phyloP scores from a whole-genome alignment of 2,329 filamentous ascomycete species.

The Huntiella abstrusa region DNA sequence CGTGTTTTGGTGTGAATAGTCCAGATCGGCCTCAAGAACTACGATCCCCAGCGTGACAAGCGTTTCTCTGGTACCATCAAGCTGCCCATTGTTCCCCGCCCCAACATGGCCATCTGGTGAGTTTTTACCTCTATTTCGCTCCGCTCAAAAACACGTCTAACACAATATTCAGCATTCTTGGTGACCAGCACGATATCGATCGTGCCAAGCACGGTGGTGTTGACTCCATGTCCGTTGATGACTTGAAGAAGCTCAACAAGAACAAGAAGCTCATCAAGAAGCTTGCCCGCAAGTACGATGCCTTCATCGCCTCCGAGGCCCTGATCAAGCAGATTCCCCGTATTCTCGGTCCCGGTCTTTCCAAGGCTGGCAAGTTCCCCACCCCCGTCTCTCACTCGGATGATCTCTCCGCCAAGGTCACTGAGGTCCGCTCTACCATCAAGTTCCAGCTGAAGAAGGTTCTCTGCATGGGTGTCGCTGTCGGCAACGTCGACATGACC shows the following conservation, averaged over 20 bases:
- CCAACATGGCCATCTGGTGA: constrained; percentile 66
- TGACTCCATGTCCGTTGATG: constrained; percentile 94
- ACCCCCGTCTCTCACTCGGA: constrained; percentile 94
- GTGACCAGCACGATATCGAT: constrained; percentile 90
- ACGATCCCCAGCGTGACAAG: constrained; percentile 99
- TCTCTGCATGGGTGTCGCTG: constrained; percentile 97
- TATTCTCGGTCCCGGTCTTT: constrained; percentile 96
- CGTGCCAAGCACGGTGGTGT: constrained; percentile 98
- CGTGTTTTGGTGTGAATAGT: constrained; percentile 17
- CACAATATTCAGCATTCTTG: constrained; percentile 30
- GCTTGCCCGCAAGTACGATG: constrained; percentile 99
- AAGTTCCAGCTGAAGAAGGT: constrained; percentile 99
- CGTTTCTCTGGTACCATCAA: constrained; percentile 99
- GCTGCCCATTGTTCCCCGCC: constrained; percentile 79
- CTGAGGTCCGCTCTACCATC: constrained; percentile 99
- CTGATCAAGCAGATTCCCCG: constrained; percentile 99
- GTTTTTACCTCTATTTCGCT: constrained; percentile 2
- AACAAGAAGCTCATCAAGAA: constrained; percentile 99
- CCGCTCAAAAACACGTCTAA: neutral
- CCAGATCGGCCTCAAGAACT: constrained; percentile 94
- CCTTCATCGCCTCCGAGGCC: constrained; percentile 90
- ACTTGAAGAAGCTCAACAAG: constrained; percentile 99
- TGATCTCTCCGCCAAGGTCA: constrained; percentile 87
- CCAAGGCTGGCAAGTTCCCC: constrained; percentile 99
- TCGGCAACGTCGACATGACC: constrained; percentile 96